phyloP scores from a whole-genome alignment of 331 rosid species.

The Telfairia occidentalis region DNA sequence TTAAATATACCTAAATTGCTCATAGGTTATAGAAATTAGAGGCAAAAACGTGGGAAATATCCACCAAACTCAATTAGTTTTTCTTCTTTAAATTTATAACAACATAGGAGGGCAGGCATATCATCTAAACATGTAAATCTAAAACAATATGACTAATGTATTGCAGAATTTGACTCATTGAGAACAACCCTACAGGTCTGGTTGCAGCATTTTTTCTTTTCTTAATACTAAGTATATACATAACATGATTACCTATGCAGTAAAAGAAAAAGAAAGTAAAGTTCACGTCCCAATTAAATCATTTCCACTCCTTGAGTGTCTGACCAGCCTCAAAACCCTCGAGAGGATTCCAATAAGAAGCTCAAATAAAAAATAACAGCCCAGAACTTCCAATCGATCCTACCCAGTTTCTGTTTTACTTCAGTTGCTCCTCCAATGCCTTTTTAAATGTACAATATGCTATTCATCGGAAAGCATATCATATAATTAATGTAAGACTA shows the following conservation, averaged over 20 bases:
- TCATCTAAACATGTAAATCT: background rate
- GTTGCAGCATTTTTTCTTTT: background rate
- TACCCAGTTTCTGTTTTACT: slow-evolving; percentile 11
- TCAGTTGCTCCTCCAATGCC: slow-evolving; percentile 6
- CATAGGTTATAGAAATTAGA: background rate
- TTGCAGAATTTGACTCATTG: background rate
- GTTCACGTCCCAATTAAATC: slow-evolving; percentile 9
- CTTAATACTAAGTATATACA: background rate
- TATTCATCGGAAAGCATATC: background rate
- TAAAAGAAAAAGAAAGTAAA: slow-evolving; percentile 10
- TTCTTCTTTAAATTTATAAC: background rate
- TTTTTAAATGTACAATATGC: background rate
- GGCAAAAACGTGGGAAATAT: background rate
- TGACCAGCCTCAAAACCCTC: slow-evolving; percentile 19
- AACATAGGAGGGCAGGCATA: background rate
- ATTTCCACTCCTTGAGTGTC: slow-evolving; percentile 8
- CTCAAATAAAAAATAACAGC: slow-evolving; percentile 31
- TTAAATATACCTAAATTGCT: background rate
- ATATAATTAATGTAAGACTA: slow-evolving; percentile 13
- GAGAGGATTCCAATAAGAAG: slow-evolving; percentile 23
- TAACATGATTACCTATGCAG: slow-evolving; percentile 6
- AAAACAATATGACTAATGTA: background rate
- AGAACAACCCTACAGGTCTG: background rate
- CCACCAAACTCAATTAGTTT: background rate
- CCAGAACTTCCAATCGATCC: slow-evolving; percentile 13